These are phyloP conservation scores for Moesziomyces sp. DNA, from an alignment of 1,284 basidiomycete genomes.

Conservation along the genomic window DNA sequence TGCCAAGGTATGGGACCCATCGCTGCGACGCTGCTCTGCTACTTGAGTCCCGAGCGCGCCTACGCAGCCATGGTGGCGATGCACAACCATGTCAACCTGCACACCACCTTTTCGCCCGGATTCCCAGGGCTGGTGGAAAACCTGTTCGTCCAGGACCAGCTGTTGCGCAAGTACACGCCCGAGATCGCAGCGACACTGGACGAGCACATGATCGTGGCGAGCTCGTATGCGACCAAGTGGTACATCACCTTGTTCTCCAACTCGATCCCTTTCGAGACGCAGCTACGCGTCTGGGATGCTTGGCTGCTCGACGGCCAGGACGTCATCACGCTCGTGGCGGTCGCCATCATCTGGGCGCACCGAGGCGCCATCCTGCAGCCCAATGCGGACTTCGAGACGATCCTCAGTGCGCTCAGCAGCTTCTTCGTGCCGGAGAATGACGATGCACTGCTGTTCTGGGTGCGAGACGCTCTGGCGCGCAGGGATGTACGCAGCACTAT, in stretches of 20 bases:
- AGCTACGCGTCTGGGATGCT: conserved; percentile 93
- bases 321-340: conserved; percentile 82
- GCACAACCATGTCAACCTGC: conserved; percentile 80
- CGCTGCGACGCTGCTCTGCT: conserved; percentile 91
- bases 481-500: conserved; percentile 29
- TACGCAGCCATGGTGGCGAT: conserved; percentile 85
- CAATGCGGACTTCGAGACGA: conserved; percentile 48
- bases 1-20: conserved; percentile 99
- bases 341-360: conserved; percentile 90
- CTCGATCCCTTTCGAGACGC: conserved; percentile 93
- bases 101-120: conserved; percentile 88
- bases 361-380: conserved; percentile 47
- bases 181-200: conserved; percentile 82
- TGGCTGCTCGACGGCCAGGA: conserved; percentile 91
- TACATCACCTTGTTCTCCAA: conserved; percentile 94
- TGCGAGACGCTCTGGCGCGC: conserved; percentile 33
- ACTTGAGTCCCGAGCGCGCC: conserved; percentile 76
- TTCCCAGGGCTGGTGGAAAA: conserved; percentile 94
- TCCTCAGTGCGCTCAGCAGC: conserved; percentile 51
- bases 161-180: conserved; percentile 86
- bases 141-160: conserved; percentile 90
- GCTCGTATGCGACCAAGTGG: conserved; percentile 97
- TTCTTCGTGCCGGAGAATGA: conserved; percentile 61
- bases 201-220: conserved; percentile 84
- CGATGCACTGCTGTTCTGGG: conserved; percentile 60